Evolutionary conservation across 805 yeast genomes (phyloP).

Genomic region (Wickerhamomyces pijperi): DNA sequence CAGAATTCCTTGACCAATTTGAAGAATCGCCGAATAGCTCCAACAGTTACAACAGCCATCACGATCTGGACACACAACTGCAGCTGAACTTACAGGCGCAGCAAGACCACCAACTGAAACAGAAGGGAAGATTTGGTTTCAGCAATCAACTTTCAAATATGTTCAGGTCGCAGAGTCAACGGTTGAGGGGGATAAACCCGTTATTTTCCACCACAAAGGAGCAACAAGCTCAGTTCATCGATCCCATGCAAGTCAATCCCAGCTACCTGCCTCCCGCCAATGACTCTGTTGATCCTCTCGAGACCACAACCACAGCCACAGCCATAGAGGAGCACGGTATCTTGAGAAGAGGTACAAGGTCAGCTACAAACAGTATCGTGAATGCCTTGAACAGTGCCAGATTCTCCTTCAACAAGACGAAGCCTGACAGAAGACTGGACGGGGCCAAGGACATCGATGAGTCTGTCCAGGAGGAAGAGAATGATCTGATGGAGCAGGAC

Average conservation of each 20-base stretch:
- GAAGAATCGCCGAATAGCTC: constrained; percentile 7
- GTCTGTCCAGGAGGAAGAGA: constrained; percentile 5
- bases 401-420: constrained; percentile 10
- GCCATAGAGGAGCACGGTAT: no score
- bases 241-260: no score
- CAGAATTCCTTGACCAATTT: no score
- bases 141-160: constrained; percentile 9
- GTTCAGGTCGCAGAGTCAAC: background rate
- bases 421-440: background rate
- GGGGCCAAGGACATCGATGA: background rate
- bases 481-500: constrained; percentile 3
- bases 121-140: constrained; percentile 17
- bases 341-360: constrained; percentile 10
- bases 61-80: no score
- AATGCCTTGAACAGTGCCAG: constrained; percentile 16
- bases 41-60: background rate
- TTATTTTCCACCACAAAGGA: constrained; percentile 16
- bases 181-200: constrained; percentile 22
- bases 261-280: no score
- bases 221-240: no score
- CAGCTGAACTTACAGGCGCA: no score
- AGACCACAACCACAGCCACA: no score
- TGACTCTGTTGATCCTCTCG: no score
- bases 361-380: constrained; percentile 11
- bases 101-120: constrained; percentile 6